Percentiles rank a stretch among this genome's conserved stretches.
phyloP scores from a whole-genome alignment of 306 rosid genomes.

The Cajanus cajan region DNA sequence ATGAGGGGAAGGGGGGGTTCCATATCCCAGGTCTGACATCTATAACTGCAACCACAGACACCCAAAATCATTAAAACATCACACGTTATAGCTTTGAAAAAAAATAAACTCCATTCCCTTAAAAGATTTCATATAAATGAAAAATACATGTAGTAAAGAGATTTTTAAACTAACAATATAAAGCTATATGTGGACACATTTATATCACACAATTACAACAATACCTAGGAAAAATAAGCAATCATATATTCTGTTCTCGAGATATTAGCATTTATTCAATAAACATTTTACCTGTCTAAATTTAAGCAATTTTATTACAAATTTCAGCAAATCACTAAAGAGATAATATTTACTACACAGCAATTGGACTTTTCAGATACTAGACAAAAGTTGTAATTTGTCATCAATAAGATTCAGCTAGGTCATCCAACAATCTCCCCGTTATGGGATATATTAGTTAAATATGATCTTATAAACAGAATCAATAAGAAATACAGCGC shows the following conservation, averaged over 20 bases:
- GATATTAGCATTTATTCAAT: conserved; percentile 15
- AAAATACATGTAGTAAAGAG: background rate
- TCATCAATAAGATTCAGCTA: conserved; percentile 8
- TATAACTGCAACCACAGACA: background rate
- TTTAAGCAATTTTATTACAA: background rate
- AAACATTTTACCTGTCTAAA: background rate
- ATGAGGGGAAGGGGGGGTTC: background rate
- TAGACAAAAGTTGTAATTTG: background rate
- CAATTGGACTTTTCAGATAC: conserved; percentile 13
- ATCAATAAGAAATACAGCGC: background rate
- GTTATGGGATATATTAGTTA: background rate
- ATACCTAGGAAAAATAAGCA: background rate
- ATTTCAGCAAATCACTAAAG: conserved; percentile 9
- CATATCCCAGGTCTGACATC: background rate
- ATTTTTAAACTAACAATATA: conserved; percentile 5
- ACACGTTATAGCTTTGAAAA: background rate
- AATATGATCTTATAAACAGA: background rate
- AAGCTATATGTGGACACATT: background rate
- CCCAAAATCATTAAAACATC: conserved; percentile 5
- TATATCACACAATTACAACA: background rate
- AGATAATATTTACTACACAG: background rate
- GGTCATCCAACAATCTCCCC: background rate
- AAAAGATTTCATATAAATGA: background rate
- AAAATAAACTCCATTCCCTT: background rate
- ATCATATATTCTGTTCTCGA: background rate